Percentiles rank a stretch among this genome's conserved stretches.
Conservation (phyloP, 2,329 filamentous ascomycete species). For the Fusarium goolgardi region DNA sequence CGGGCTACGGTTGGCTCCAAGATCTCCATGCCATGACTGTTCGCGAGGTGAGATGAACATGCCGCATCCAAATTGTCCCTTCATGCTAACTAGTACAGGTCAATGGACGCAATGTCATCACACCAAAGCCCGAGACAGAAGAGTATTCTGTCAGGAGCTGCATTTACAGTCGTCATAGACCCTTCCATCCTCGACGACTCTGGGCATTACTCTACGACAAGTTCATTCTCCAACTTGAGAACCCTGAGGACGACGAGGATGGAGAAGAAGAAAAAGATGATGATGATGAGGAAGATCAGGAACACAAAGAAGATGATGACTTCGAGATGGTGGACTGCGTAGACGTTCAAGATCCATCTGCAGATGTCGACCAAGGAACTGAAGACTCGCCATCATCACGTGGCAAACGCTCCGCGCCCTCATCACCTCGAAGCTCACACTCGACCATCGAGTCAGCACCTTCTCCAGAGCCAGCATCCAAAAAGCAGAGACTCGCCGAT, state of each 20-base stretch:
- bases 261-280: slow-evolving; percentile 50
- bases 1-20: slow-evolving; percentile 76
- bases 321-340: slow-evolving; percentile 36
- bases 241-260: slow-evolving; percentile 51
- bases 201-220: slow-evolving; percentile 61
- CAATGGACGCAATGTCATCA: slow-evolving; percentile 64
- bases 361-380: neutral
- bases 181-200: slow-evolving; percentile 62
- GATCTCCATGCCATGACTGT: slow-evolving; percentile 76
- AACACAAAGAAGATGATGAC: slow-evolving; percentile 46
- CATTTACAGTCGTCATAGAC: slow-evolving; percentile 71
- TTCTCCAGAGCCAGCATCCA: slow-evolving; percentile 30
- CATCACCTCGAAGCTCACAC: slow-evolving; percentile 41
- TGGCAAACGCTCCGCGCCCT: slow-evolving; percentile 32
- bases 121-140: slow-evolving; percentile 76
- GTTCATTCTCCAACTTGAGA: slow-evolving; percentile 63
- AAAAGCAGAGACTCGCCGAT: slow-evolving; percentile 31
- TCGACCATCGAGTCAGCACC: slow-evolving; percentile 43
- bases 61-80: fast-evolving
- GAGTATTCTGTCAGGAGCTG: slow-evolving; percentile 80
- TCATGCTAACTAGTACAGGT: slow-evolving; percentile 46
- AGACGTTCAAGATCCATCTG: slow-evolving; percentile 16
- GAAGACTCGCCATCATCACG: slow-evolving; percentile 29
- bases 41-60: slow-evolving; percentile 59
- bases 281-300: slow-evolving; percentile 49